Base-by-base conservation (phyloP, 495 filamentous ascomycete species). In the Hypoxylon crocopeplum region DNA sequence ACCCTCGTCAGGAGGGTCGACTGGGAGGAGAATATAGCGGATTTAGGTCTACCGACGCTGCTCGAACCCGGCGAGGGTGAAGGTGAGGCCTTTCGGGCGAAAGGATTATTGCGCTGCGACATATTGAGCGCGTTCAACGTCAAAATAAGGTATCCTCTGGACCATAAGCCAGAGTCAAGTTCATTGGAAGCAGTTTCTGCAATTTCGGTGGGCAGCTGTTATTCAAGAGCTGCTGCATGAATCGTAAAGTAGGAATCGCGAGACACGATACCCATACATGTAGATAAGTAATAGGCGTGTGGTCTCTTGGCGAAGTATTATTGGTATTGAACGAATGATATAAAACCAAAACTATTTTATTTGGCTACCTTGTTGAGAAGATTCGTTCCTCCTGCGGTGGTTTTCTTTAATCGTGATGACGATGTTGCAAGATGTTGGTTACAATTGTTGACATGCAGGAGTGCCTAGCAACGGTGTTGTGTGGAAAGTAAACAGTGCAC, bases 91-190 rank as follows among this genome's bases (percentile, higher is more conserved):
- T 75, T 79, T 61, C 85, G 72, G 79, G 83, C 74, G 69, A 96
- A 95, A 3, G 88, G 88, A 77, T 88, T 93, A 68, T 85, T 89
- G 59, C 91, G 61, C 54, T 48, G 45, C 21, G 67, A 68, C 65
- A 82, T 84, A 13, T 56, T 62, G 41, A 67, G 69, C 21, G 67
- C 68, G 47, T 62, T 72, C 39, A 71, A 72, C 56, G 79, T 79
- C 73, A 61, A 55, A 40, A 20, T 64, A 50, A 21, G 19, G n/a
- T 36, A 45, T 48, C 5, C 16, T 21, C 5, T 13, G 16, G 57
- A 57, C 49, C 51, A 53, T 62, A 48, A 29, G 25, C 39, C 45
- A 24, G 20, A 33, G n/a, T 5, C 34, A 32, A 39, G 20, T 20
- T 64, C 61, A 55, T 59, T 56, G 40, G 40, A 25, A 15, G 36